Percentiles rank a stretch among this genome's conserved stretches.
Evolutionary conservation across 371 early-diverging fungal species (phyloP).

Genomic region (Zancudomyces culisetae): DNA sequence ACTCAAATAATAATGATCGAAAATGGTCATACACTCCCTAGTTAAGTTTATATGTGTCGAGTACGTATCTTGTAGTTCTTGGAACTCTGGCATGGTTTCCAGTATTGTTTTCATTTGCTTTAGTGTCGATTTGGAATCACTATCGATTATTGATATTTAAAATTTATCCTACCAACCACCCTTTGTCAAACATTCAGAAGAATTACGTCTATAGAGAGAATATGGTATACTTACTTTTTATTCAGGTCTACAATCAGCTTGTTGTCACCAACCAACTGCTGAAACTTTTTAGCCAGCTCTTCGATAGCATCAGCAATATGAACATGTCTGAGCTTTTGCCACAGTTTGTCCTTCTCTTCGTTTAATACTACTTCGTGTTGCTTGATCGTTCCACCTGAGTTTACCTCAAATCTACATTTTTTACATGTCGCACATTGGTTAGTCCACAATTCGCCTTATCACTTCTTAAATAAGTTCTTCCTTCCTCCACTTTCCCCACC

Average conservation of each 20-base stretch:
- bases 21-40: slow-evolving; percentile 64
- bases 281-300: slow-evolving; percentile 57
- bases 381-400: slow-evolving; percentile 30
- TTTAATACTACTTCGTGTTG: slow-evolving; percentile 25
- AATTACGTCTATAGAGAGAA: neutral
- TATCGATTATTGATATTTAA: slow-evolving; percentile 24
- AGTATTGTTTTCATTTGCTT: slow-evolving; percentile 79
- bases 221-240: slow-evolving; percentile 2
- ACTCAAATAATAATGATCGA: slow-evolving; percentile 48
- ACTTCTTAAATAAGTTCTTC: neutral
- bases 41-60: slow-evolving; percentile 83
- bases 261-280: slow-evolving; percentile 49
- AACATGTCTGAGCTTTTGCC: slow-evolving; percentile 66
- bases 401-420: slow-evolving; percentile 40
- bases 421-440: slow-evolving; percentile 9
- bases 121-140: slow-evolving; percentile 34
- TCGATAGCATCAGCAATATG: slow-evolving; percentile 84
- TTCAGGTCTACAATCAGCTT: slow-evolving; percentile 28
- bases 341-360: slow-evolving; percentile 54
- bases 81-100: slow-evolving; percentile 77
- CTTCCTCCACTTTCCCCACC: slow-evolving; percentile 21
- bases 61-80: slow-evolving; percentile 74
- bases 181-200: neutral
- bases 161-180: neutral
- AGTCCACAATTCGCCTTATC: slow-evolving; percentile 31